These are phyloP conservation scores for Apodospora peruviana DNA, from an alignment of 495 filamentous ascomycete genomes.

Conservation along the genomic window DNA sequence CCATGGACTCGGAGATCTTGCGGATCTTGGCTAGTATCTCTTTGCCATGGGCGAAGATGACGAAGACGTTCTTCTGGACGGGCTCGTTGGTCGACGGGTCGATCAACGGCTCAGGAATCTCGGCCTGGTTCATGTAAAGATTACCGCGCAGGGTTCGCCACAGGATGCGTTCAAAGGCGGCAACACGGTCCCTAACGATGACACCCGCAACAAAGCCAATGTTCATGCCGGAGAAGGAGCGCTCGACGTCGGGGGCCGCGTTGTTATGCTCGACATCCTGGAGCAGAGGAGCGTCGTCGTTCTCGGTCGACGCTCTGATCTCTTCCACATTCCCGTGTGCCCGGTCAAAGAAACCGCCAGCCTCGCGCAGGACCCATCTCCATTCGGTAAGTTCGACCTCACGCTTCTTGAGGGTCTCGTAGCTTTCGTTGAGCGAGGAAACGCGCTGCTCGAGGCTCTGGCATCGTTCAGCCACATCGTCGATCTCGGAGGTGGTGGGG, in stretches of 20 bases:
- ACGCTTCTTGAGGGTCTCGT: slow-evolving; percentile 94
- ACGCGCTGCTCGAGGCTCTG: slow-evolving; percentile 90
- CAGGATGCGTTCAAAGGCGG: slow-evolving; percentile 91
- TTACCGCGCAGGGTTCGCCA: slow-evolving; percentile 97
- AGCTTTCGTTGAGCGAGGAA: slow-evolving; percentile 88
- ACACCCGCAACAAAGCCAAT: slow-evolving; percentile 99
- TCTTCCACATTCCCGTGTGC: slow-evolving; percentile 95
- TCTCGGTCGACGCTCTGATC: slow-evolving; percentile 84
- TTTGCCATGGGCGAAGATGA: slow-evolving; percentile 98
- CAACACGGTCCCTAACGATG: slow-evolving; percentile 87
- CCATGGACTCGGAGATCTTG: slow-evolving; percentile 95
- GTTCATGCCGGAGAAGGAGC: slow-evolving; percentile 91
- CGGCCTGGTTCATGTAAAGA: slow-evolving; percentile 99
- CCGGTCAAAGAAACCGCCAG: slow-evolving; percentile 94
- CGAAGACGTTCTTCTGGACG: slow-evolving; percentile 95
- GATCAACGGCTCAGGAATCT: slow-evolving; percentile 91
- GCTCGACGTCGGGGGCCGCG: slow-evolving; percentile 69
- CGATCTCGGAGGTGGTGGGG: slow-evolving; percentile 87
- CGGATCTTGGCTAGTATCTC: slow-evolving; percentile 97
- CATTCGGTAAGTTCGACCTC: slow-evolving; percentile 96
- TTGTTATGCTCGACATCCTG: slow-evolving; percentile 81
- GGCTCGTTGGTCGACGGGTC: slow-evolving; percentile 88
- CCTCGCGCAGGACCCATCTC: slow-evolving; percentile 94
- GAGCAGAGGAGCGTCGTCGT: slow-evolving; percentile 77
- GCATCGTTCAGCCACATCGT: slow-evolving; percentile 85